Conservation (phyloP, 805 yeast species). For the Starmerella tilneyi region DNA sequence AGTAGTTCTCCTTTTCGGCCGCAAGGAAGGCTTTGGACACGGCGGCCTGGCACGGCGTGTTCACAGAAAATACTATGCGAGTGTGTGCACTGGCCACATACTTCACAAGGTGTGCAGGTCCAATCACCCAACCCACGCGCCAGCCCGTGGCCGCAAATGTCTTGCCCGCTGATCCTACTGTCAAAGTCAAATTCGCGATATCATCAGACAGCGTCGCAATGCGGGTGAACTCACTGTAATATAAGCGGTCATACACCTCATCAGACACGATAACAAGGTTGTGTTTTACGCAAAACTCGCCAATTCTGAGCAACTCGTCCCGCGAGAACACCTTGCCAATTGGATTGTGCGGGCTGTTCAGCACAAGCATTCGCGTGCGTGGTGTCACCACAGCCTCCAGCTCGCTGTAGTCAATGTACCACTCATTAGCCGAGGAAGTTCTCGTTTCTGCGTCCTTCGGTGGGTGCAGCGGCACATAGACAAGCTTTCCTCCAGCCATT, state of each 20-base stretch:
- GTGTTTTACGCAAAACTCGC: constrained; percentile 73
- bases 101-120: constrained; percentile 68
- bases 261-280: constrained; percentile 77
- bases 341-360: constrained; percentile 95
- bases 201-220: constrained; percentile 78
- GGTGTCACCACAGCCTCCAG: constrained; percentile 59
- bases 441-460: constrained; percentile 58
- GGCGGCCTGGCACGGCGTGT: constrained; percentile 89
- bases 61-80: constrained; percentile 82
- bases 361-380: constrained; percentile 73
- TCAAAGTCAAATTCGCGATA: constrained; percentile 62
- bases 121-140: constrained; percentile 95
- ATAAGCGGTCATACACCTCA: constrained; percentile 90
- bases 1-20: constrained; percentile 57
- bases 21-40: constrained; percentile 62
- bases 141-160: constrained; percentile 98
- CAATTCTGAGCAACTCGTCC: constrained; percentile 64
- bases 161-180: constrained; percentile 96
- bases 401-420: constrained; percentile 75
- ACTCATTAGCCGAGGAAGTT: constrained; percentile 69
- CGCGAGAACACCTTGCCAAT: constrained; percentile 79
- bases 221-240: constrained; percentile 65
- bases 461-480: constrained; percentile 74
- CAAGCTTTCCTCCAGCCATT: constrained; percentile 85
- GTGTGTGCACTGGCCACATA: constrained; percentile 86